These are phyloP conservation scores for Colletotrichum sp. DNA, from an alignment of 2,329 filamentous ascomycete species.

Conservation along the genomic window DNA sequence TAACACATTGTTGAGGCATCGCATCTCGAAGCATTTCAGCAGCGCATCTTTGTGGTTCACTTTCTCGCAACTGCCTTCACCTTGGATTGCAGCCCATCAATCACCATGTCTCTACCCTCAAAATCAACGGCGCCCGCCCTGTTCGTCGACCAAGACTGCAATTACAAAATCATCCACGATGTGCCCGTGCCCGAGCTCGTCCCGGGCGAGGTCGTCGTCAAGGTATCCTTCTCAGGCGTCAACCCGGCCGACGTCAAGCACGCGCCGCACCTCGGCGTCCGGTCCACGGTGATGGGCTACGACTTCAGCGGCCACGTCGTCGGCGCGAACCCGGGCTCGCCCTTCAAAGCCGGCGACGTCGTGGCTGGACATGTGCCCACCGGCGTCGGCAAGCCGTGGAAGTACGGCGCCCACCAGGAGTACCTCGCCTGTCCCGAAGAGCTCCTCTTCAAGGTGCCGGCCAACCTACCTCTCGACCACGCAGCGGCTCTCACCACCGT, in stretches of 20 bases:
- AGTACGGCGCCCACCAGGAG: conserved; percentile 7
- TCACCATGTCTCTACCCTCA: not conserved
- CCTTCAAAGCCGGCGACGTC: not conserved
- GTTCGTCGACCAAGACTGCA: conserved; percentile 1
- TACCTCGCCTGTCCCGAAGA: conserved; percentile 1
- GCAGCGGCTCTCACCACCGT: conserved; percentile 22
- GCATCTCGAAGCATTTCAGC: not conserved
- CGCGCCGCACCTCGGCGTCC: not conserved
- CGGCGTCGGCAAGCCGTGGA: not conserved
- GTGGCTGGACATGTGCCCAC: not conserved
- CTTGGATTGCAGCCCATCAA: not conserved
- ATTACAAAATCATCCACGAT: not conserved
- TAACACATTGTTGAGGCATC: not conserved
- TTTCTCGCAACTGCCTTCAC: not conserved
- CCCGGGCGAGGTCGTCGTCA: not conserved
- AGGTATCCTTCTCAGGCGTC: conserved; percentile 3
- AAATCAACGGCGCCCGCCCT: not conserved
- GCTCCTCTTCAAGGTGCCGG: conserved; percentile 1
- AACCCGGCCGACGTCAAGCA: conserved; percentile 16
- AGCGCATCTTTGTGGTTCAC: not conserved
- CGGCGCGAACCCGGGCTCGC: not conserved
- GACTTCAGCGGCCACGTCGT: conserved; percentile 13
- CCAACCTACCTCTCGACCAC: not conserved
- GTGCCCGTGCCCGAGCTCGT: not conserved
- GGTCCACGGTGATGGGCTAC: not conserved